Evolutionary conservation across 208 protist genomes (phyloP).

Genomic region (Endotrypanum monterogeii): DNA sequence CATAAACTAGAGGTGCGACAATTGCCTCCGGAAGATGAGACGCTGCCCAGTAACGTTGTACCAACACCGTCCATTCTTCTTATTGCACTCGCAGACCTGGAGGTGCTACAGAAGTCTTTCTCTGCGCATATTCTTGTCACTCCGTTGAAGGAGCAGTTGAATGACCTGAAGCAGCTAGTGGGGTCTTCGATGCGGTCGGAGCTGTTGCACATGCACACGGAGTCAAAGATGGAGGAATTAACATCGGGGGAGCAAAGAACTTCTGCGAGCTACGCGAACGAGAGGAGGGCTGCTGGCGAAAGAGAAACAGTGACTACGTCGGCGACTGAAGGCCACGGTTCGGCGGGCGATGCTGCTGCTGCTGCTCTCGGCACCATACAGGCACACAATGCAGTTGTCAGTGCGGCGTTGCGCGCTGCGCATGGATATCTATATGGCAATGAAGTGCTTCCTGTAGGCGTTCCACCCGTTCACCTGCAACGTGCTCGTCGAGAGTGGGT

Average conservation of each 20-base stretch:
- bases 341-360: background rate
- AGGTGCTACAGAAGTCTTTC: constrained; percentile 55
- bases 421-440: constrained; percentile 42
- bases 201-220: constrained; percentile 8
- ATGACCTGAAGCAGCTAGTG: constrained; percentile 48
- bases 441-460: constrained; percentile 42
- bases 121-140: constrained; percentile 48
- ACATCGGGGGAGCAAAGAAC: background rate
- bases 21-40: background rate
- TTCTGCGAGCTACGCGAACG: background rate
- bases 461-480: constrained; percentile 41
- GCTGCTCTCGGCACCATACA: constrained; percentile 1
- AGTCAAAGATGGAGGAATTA: background rate
- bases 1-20: background rate
- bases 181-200: constrained; percentile 37
- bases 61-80: constrained; percentile 49
- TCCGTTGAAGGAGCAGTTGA: constrained; percentile 37
- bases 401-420: constrained; percentile 27
- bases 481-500: constrained; percentile 41
- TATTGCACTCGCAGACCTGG: constrained; percentile 59
- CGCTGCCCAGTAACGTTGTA: constrained; percentile 16
- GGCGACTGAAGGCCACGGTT: background rate
- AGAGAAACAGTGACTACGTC: background rate
- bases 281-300: background rate
- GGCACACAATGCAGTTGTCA: constrained; percentile 23